Percentiles rank a stretch among this genome's conserved stretches.
phyloP scores from a whole-genome alignment of 1,284 basidiomycete species.

The Trichosporon asahii region DNA sequence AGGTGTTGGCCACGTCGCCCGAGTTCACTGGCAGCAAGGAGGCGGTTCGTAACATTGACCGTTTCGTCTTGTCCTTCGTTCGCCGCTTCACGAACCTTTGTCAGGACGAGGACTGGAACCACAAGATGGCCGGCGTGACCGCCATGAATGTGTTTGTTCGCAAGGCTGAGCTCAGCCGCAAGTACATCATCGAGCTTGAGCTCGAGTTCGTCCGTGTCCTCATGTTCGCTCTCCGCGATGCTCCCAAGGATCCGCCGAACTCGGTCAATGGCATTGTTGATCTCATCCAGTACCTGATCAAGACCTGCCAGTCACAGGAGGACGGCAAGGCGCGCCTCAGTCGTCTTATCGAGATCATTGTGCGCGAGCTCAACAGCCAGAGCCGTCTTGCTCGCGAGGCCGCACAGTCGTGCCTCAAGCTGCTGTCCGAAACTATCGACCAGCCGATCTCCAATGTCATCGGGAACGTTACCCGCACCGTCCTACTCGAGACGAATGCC shows the following conservation, averaged over 20 bases:
- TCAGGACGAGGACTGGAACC: slow-evolving; percentile 80
- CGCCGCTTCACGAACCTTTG: slow-evolving; percentile 77
- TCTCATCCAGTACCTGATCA: slow-evolving; percentile 72
- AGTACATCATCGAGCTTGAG: slow-evolving; percentile 84
- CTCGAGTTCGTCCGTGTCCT: slow-evolving; percentile 88
- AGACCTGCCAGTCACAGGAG: slow-evolving; percentile 60
- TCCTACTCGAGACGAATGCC: slow-evolving; percentile 63
- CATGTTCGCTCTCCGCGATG: slow-evolving; percentile 91
- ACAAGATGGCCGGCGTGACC: slow-evolving; percentile 79
- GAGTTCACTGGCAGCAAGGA: slow-evolving; percentile 55
- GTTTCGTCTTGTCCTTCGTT: slow-evolving; percentile 71
- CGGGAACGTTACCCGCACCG: slow-evolving; percentile 72
- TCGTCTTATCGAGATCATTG: slow-evolving; percentile 75
- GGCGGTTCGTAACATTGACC: slow-evolving; percentile 53
- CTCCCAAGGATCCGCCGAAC: slow-evolving; percentile 82
- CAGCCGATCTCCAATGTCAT: slow-evolving; percentile 75
- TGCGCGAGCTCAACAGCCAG: slow-evolving; percentile 83
- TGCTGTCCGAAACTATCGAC: slow-evolving; percentile 72
- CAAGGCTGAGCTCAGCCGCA: slow-evolving; percentile 66
- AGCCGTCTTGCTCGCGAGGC: slow-evolving; percentile 82
- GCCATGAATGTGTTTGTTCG: slow-evolving; percentile 76
- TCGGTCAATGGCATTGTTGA: slow-evolving; percentile 77
- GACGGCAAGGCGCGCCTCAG: slow-evolving; percentile 50
- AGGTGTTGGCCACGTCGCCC: slow-evolving; percentile 56
- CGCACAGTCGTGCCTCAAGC: slow-evolving; percentile 75